Evolutionary conservation across 192 early-diverging fungal species (phyloP), one percentile per base, ranked within the genome.

Genomic region (Coemansia sp.): DNA sequence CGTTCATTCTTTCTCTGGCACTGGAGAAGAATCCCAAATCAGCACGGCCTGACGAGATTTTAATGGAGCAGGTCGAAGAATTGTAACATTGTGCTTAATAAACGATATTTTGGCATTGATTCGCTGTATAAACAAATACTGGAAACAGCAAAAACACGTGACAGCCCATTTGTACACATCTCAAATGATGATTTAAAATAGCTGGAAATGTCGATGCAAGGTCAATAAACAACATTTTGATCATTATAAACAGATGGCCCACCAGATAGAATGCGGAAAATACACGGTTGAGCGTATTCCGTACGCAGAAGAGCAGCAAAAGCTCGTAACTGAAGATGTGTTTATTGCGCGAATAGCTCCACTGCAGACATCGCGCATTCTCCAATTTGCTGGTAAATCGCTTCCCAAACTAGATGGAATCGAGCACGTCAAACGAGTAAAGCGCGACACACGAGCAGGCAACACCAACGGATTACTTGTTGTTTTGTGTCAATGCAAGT

Each of bases 1-100:
- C 86, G 1, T 86, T 86, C 57, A 27, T 83, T 16, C 35, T 83
- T 19, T 64, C 80, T 4, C 37, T 89, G 64, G 70, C 71, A 0
- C 65, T 88, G 45, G 62, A 78, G 7, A 63, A 45, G 19, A 43
- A 57, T 13, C 61, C 68, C 3, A 45, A 58, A 24, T 58, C 65
- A 1, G 49, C 59, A 2, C 47, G 7, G 2, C 61, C 68, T 2
- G 49, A 62, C 3, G 54, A 63, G 16, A 63, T 59, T 22, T 38
- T 49, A 5, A 23, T 63, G 24, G 61, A 69, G 19, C 61, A 41
- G 20, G 37, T 35, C 1, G 43, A 59, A 14, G 57, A 43, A 18
- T 16, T 58, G 37, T 58, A 39, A 58, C 19, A 39, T 41, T 43
- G 12, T 45, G 41, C 16, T 16, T 45, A 45, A 45, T 45, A 45